Evolutionary conservation across 176 grass and related monocot genomes (phyloP), one percentile per base, ranked within the genome.

Genomic region (Tillandsia fasciculata): DNA sequence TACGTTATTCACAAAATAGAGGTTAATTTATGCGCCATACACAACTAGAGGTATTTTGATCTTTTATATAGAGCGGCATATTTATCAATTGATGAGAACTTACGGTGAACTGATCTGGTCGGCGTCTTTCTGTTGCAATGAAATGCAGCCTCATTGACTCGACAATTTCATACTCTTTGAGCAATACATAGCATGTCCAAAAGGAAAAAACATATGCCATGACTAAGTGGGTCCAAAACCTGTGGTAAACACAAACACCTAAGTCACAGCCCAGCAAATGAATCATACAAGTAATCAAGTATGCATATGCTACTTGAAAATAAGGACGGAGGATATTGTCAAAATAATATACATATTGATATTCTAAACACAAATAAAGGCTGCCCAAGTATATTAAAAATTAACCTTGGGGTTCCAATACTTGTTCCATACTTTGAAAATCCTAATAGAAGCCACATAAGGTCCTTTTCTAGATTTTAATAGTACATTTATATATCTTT

Each of bases 41-140:
- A 42, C 33, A 51, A 27, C 14, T 12, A 24, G 2, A 9, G 8
- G 15, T 10, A 17, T 26, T 8, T 22, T 12, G 27, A 65, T 33
- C 27, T 26, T 33, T 65, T 20, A 59, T 20, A 20, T 59, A 59
- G 33, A 42, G 33, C 33, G 33, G 7, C 33, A 42, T 42, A 42
- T 42, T 7, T 42, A 42, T 42, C 33, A 42, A 61, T 18, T 18
- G 8, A 61, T 61, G 22, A 76, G 52, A 68, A 18, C 81, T 81
- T 92, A 99, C 95, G 66, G 90, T 94, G 78, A 88, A 99, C 75
- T 99, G 95, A 78, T 99, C 90, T 26, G 95, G 87, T 50, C 87
- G 85, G n/a, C 95, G 87, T 76, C 83, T 99, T 70, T 84, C 87
- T 58, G 84, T 86, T 74, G 95, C 84, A 82, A 99, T 84, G 77